Evolutionary conservation across 106 monocot genomes (phyloP), one percentile per base, ranked within the genome.

Genomic region (Alisma plantagoaquatica): DNA sequence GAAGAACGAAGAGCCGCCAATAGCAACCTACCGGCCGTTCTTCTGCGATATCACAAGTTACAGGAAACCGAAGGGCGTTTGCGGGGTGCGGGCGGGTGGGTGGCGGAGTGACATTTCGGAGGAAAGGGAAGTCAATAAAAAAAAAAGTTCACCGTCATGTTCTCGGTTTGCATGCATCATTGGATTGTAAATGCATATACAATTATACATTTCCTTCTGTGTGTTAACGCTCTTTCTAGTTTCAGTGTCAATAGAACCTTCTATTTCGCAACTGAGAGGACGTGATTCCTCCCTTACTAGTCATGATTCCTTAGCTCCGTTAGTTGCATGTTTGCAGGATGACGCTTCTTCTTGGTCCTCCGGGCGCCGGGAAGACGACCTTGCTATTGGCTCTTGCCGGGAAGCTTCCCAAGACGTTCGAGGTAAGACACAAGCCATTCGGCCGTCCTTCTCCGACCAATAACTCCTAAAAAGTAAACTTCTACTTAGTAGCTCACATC

Each of bases 291-390:
- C 14, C 35, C 35, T 7, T 14, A 38, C 35, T 38, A 6, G 14
- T 38, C 6, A 6, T 38, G 35, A 38, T 7, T 7, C 14, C 14
- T 38, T 14, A 7, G 35, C 14, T 7, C 14, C 35, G n/a, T n/a
- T 68, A 55, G 49, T 72, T 87, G 93, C 70, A 87, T 84, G 35
- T 7, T 69, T 60, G 51, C 75, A 96, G 94, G 73, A 88, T 84
- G 88, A 80, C 81, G n/a, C 62, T 96, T 41, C 94, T 96, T 54
- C 88, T 96, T 14, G 94, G 94, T 56, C 94, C 94, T 62, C 88
- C 94, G 32, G 51, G 75, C 32, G 76, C 88, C 35, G 94, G 94
- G 20, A 96, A 89, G 54, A 89, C 88, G 27, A 84, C 88, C 29
- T 66, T 96, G 4, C 27, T 96, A 46, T 67, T 66, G 14, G 73